Conservation (phyloP, 176 grass and related monocot genomes). For the Lolium rigidum region DNA sequence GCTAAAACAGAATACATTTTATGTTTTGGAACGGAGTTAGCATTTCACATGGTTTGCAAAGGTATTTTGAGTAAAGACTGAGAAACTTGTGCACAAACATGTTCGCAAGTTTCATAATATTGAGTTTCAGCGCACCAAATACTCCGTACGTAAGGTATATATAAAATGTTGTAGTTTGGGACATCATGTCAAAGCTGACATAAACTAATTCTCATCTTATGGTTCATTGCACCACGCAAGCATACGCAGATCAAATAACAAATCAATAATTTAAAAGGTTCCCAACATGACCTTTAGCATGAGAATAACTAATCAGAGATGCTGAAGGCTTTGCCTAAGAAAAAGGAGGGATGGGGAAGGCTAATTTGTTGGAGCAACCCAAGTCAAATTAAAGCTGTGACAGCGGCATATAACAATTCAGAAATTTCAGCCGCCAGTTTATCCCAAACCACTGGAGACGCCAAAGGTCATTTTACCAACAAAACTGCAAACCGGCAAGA, state of each 20-base stretch:
- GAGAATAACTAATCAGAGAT: slow-evolving; percentile 1
- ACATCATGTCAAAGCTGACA: not conserved
- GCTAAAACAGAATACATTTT: too few species aligned
- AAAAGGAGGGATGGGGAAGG: not conserved
- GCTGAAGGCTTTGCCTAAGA: not conserved
- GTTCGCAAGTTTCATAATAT: not conserved
- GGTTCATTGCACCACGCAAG: slow-evolving; percentile 4
- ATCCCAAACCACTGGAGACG: slow-evolving; percentile 29
- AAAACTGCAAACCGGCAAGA: not conserved
- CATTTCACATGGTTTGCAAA: not conserved
- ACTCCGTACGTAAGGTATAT: too few species aligned
- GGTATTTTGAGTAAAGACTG: not conserved
- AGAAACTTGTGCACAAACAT: not conserved
- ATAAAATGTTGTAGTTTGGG: slow-evolving; percentile 1
- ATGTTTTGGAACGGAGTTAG: too few species aligned
- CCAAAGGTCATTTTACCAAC: slow-evolving; percentile 26
- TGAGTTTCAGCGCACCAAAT: not conserved
- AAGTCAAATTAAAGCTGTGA: slow-evolving; percentile 34
- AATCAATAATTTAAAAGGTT: slow-evolving; percentile 39
- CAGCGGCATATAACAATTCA: slow-evolving; percentile 25
- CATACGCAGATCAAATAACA: not conserved
- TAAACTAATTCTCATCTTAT: not conserved
- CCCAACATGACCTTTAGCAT: slow-evolving; percentile 12
- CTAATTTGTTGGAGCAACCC: slow-evolving; percentile 22
- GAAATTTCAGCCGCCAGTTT: slow-evolving; percentile 25